Conservation (phyloP, 1,284 basidiomycete genomes). For the Trametes sp. region DNA sequence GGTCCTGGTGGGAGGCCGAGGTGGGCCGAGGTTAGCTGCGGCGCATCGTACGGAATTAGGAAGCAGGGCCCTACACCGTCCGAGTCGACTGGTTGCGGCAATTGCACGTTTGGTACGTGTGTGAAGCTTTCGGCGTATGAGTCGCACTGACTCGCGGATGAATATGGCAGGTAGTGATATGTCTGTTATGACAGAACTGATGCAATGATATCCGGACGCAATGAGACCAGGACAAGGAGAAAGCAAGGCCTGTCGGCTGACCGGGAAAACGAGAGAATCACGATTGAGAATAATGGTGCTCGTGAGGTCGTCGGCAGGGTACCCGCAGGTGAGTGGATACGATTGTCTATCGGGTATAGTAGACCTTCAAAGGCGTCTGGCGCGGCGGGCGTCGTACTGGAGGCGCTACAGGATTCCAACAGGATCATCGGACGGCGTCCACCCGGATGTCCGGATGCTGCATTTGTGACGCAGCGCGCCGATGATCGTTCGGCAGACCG, state of each 20-base stretch:
- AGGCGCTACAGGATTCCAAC: background rate
- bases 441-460: conserved; percentile 14
- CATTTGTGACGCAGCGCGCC: conserved; percentile 4
- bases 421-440: background rate
- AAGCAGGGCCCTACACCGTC: conserved; percentile 18
- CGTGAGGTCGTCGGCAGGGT: conserved; percentile 4
- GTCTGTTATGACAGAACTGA: conserved; percentile 15
- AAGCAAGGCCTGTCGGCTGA: conserved; percentile 21
- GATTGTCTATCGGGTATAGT: conserved; percentile 17
- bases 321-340: conserved; percentile 9
- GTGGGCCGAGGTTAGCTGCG: conserved; percentile 19
- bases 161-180: conserved; percentile 12
- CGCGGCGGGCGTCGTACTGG: conserved; percentile 7
- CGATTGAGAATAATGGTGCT: conserved; percentile 16
- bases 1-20: conserved; percentile 16
- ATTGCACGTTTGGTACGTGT: conserved; percentile 25
- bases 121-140: conserved; percentile 23
- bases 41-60: conserved; percentile 9
- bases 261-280: background rate
- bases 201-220: conserved; percentile 7
- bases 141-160: conserved; percentile 10
- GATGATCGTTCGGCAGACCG: conserved; percentile 12
- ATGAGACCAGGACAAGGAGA: conserved; percentile 9
- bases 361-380: conserved; percentile 15
- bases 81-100: conserved; percentile 19